phyloP scores from a whole-genome alignment of 2,329 filamentous ascomycete genomes.

The Alternaria arborescens region DNA sequence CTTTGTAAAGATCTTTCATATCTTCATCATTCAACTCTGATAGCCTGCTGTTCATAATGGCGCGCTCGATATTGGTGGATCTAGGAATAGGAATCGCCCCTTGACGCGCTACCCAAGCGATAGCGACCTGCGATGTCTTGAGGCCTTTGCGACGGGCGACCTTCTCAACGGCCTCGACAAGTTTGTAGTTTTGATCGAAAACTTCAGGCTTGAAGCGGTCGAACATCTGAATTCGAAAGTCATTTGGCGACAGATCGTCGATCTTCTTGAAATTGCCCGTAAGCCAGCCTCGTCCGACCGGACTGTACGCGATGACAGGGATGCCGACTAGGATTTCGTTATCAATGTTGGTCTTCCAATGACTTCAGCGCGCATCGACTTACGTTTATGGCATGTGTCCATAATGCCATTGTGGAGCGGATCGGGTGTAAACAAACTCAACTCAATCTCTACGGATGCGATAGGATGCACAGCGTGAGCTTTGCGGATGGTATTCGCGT shows the following conservation, averaged over 20 bases:
- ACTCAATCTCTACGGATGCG: constrained; percentile 65
- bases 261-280: constrained; percentile 49
- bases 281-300: constrained; percentile 66
- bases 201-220: constrained; percentile 70
- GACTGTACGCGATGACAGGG: constrained; percentile 70
- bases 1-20: no score
- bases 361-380: not conserved
- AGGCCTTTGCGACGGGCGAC: constrained; percentile 66
- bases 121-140: constrained; percentile 68
- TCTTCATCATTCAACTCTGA: no score
- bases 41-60: constrained; percentile 34
- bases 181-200: constrained; percentile 68
- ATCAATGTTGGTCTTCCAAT: not conserved
- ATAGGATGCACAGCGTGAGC: constrained; percentile 61
- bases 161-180: constrained; percentile 67
- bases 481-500: constrained; percentile 52
- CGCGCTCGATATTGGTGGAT: constrained; percentile 61
- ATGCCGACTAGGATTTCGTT: constrained; percentile 59
- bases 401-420: constrained; percentile 64
- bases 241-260: constrained; percentile 64
- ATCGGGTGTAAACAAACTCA: constrained; percentile 63
- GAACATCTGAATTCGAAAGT: constrained; percentile 51
- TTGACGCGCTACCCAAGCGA: constrained; percentile 66
- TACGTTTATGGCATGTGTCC: constrained; percentile 53
- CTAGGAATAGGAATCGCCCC: constrained; percentile 72